Base-by-base conservation (phyloP, 2,329 filamentous ascomycete species). In the Diaporthe amygdali region DNA sequence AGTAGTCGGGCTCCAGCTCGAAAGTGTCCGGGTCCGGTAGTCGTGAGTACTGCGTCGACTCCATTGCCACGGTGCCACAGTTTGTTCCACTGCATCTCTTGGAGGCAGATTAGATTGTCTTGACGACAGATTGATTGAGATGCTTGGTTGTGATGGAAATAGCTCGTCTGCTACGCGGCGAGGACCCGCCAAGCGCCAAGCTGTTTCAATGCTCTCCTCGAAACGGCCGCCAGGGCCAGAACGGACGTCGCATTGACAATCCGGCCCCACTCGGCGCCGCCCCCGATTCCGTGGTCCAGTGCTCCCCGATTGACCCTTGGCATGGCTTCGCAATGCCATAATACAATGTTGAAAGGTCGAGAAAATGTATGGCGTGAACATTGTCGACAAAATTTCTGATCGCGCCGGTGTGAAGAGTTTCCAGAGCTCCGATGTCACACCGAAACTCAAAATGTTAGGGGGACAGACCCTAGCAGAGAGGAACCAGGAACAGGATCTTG, bases 11-110 rank as follows among this genome's bases (percentile, higher is more conserved):
- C 30, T 72, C 49, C 20, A 69, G 44, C 12, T 72, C 70, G 59
- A 72, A 72, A 15, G 68, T 69, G 51, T 72, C 70, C 25, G 70
- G 70, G 25, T 72, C 66, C 30, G 66, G 70, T 10, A 71, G 49
- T 27, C 41, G 56, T 37, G 68, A 63, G 10, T 72, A 72, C 22
- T 37, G 63, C 27, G 56, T 34, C 41, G 70, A 72, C 51, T 72
- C 59, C 70, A 72, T 72, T 37, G 59, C 34, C 49, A 46, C 51
- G n/a, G 34, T 34, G 15, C 10, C 41, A 41, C 10, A 5, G 34
- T 47, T 55, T 55, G 17, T 12, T 46, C 66, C 46, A n/a, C 20
- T 34, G 64, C 46, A 52, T 67, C 32, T 55, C 66, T 37, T 14
- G 27, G 6, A 56, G 30, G 12, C n/a, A n/a, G 66, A 27, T 64